Base-by-base conservation (phyloP, 495 filamentous ascomycete genomes). In the Tricharina praecox region DNA sequence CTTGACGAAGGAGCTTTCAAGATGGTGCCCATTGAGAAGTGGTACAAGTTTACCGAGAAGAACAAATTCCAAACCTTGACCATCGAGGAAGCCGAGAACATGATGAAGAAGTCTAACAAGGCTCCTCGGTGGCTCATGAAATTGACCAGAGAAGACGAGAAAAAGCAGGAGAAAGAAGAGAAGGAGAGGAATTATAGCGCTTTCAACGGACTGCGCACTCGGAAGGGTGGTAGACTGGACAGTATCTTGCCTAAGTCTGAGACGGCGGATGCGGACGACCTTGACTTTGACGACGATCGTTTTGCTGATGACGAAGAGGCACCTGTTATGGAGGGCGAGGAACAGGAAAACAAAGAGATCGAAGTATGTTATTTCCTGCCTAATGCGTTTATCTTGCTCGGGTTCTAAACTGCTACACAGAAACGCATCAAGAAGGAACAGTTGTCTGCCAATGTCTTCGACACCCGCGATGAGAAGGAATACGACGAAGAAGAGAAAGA, bases 301-400 rank as follows among this genome's bases (percentile, higher is more conserved):
- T 86, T 86, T 55, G 76, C 79, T 9, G 81, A 96, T 56, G 90
- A 97, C 57, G 90, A 97, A 58, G 90, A 95, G 58, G 74, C 78
- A 37, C 79, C 83, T 10, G 71, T 92, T 34, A 83, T 92, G 59
- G 77, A 78, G 46, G 81, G 85, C 8, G 66, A 76, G 38, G 85
- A 94, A 44, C 83, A 92, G 50, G 85, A 94, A 34, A 67, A 75
- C 0, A 95, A 93, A 59, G 81, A 84, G n/a, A 75, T 85, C 2
- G 79, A 88, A 54, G 77, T 60, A 59, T 39, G 43, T n/a, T n/a
- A 20, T 32, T 13, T 37, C 34, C 18, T 43, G 40, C 40, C 10
- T 2, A 19, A 20, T 40, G 21, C 18, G 20, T 40, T 40, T 40
- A 40, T 40, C 13, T 19, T n/a, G n/a, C 2, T 15, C 37, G 28